Conservation (phyloP, 306 rosid genomes). For the Bauhinia variegata region DNA sequence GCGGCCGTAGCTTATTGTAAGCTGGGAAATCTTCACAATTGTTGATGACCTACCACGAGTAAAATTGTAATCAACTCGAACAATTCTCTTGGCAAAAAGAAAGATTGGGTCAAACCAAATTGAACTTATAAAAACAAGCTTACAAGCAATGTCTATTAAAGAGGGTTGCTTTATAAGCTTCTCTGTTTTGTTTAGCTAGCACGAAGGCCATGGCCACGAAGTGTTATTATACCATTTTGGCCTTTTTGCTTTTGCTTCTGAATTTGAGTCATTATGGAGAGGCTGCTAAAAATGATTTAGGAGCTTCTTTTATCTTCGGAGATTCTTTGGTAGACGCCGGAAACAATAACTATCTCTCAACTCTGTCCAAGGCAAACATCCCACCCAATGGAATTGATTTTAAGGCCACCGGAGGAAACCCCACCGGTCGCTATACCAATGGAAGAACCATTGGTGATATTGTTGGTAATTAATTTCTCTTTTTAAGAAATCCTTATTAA, state of each 20-base stretch:
- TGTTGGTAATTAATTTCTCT: slow-evolving; percentile 53
- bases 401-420: slow-evolving; percentile 69
- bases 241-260: slow-evolving; percentile 37
- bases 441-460: slow-evolving; percentile 95
- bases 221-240: slow-evolving; percentile 29
- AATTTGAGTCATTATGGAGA: slow-evolving; percentile 39
- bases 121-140: slow-evolving; percentile 37
- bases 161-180: slow-evolving; percentile 38
- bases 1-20: too few relatives aligned
- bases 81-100: too few relatives aligned
- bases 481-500: too few relatives aligned
- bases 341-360: slow-evolving; percentile 73
- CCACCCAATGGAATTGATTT: slow-evolving; percentile 92
- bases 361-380: slow-evolving; percentile 82
- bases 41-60: slow-evolving; percentile 70
- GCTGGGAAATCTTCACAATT: slow-evolving; percentile 42
- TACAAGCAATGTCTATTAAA: slow-evolving; percentile 45
- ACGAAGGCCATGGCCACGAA: slow-evolving; percentile 47
- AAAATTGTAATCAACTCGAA: slow-evolving; percentile 33
- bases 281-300: slow-evolving; percentile 47
- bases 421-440: slow-evolving; percentile 90
- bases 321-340: slow-evolving; percentile 97
- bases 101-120: slow-evolving; percentile 69
- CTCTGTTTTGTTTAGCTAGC: not conserved
- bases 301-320: slow-evolving; percentile 91